A percentile compares a stretch with the other conserved stretches of the same genome.
These are phyloP conservation scores for Penicillium malachiteum DNA, from an alignment of 495 filamentous ascomycete species.

Conservation along the genomic window DNA sequence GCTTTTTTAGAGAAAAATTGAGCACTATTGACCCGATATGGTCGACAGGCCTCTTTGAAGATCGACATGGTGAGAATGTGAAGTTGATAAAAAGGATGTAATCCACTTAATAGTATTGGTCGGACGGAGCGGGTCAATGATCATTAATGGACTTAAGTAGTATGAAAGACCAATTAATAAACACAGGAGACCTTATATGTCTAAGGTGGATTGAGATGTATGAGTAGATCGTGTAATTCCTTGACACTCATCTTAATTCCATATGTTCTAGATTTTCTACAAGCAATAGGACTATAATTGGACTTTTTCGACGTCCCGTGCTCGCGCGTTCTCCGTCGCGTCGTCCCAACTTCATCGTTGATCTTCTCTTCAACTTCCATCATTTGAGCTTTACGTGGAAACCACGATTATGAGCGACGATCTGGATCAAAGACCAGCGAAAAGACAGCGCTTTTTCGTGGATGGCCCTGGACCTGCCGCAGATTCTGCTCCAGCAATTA, in stretches of 20 bases:
- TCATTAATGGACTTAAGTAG: not conserved
- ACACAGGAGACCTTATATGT: not conserved
- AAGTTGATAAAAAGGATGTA: conserved; percentile 12
- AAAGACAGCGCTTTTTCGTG: conserved; percentile 80
- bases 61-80: conserved; percentile 24
- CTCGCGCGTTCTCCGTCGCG: conserved; percentile 39
- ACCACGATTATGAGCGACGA: conserved; percentile 27
- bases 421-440: conserved; percentile 56
- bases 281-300: too few relatives aligned
- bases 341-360: conserved; percentile 28
- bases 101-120: conserved; percentile 33
- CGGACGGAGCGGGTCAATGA: not conserved
- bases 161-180: not conserved
- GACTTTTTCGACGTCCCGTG: not conserved
- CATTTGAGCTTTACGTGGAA: conserved; percentile 5
- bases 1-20: conserved; percentile 6
- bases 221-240: too few relatives aligned
- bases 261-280: too few relatives aligned
- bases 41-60: conserved; percentile 18
- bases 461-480: conserved; percentile 34
- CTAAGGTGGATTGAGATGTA: not conserved
- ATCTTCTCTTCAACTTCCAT: not conserved
- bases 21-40: conserved; percentile 21
- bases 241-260: too few relatives aligned
- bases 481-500: not conserved